These are phyloP conservation scores for Fonsecaea multimorphosa DNA, from an alignment of 2,329 filamentous ascomycete species.

Conservation along the genomic window DNA sequence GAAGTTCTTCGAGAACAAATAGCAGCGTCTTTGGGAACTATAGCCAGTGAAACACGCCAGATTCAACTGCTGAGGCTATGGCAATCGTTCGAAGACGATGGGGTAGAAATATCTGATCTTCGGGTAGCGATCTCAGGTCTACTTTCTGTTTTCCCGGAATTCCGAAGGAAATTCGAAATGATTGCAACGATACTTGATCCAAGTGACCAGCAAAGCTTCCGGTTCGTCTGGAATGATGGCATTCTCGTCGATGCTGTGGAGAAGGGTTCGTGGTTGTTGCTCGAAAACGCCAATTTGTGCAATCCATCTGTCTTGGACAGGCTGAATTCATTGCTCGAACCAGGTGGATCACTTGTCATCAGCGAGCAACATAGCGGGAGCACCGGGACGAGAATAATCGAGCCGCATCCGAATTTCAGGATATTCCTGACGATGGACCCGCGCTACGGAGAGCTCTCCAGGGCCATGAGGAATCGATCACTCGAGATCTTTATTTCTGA, in stretches of 20 bases:
- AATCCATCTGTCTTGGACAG: conserved; percentile 93
- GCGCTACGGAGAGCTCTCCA: conserved; percentile 87
- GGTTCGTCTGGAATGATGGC: conserved; percentile 94
- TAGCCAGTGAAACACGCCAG: background rate
- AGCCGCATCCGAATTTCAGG: conserved; percentile 83
- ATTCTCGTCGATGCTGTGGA: conserved; percentile 86
- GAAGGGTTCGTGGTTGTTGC: conserved; percentile 86
- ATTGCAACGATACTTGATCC: conserved; percentile 8
- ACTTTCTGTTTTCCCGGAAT: conserved; percentile 9
- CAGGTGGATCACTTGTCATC: conserved; percentile 83
- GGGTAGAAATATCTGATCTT: conserved; percentile 8
- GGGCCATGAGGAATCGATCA: conserved; percentile 95
- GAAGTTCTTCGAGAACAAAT: conserved; percentile 51
- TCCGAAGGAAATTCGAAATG: conserved; percentile 4
- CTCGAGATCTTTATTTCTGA: conserved; percentile 81
- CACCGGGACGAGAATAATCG: conserved; percentile 73
- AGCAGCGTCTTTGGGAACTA: conserved; percentile 44
- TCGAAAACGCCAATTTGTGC: conserved; percentile 97
- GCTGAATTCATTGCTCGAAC: conserved; percentile 91
- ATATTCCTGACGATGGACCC: conserved; percentile 95
- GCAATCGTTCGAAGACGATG: conserved; percentile 11
- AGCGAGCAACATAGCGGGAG: conserved; percentile 91
- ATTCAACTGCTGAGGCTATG: conserved; percentile 17
- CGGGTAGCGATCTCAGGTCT: background rate
- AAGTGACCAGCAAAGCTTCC: conserved; percentile 4